Base-by-base conservation (phyloP, 1,284 basidiomycete species). In the Tylopilus sp. region DNA sequence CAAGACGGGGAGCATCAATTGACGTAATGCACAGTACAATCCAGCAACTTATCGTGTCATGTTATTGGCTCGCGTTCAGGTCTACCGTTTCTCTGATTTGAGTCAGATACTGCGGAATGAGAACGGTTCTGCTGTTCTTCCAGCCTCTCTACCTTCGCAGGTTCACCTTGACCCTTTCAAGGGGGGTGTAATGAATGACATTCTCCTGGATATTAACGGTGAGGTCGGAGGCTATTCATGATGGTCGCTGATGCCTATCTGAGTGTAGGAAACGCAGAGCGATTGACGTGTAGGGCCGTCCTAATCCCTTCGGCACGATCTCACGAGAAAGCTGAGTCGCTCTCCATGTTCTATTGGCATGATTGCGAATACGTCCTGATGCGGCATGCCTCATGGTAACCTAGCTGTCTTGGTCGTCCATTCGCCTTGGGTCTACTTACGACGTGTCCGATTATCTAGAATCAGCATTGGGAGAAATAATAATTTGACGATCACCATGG, bases 301-400 rank as follows among this genome's bases (percentile, higher is more conserved):
- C 56, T 84, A 29, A 57, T 68, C 1, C 75, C 78, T 5, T 71
- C 79, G 43, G 60, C 67, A 35, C 47, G 61, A 47, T 46, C 46
- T 15, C 13, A 63, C 26, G 56, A 58, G 21, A 35, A 60, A 29
- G 43, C 56, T 13, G 33, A 55, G 7, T 52, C 59, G 1, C 61
- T 81, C 23, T 67, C 84, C n/a, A 72, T 81, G 13, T 82, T 83
- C 59, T 75, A 69, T 84, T 31, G 79, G 83, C 59, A 81, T 78
- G 0, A 69, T 82, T 42, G 77, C 78, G 9, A 79, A 78, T 44
- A 77, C 82, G 39, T 49, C 30, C 31, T 19, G 13, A 12, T 36
- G 13, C 40, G 15, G 9, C 18, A 21, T 29, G 33, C 29, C 16
- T 30, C 25, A 18, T 31, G 43, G 23, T 29, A 15, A 16, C 6